Percentiles rank a stretch among this genome's conserved stretches.
These are phyloP conservation scores for Sporisorium graminicola DNA, from an alignment of 1,284 basidiomycete genomes.

Conservation along the genomic window DNA sequence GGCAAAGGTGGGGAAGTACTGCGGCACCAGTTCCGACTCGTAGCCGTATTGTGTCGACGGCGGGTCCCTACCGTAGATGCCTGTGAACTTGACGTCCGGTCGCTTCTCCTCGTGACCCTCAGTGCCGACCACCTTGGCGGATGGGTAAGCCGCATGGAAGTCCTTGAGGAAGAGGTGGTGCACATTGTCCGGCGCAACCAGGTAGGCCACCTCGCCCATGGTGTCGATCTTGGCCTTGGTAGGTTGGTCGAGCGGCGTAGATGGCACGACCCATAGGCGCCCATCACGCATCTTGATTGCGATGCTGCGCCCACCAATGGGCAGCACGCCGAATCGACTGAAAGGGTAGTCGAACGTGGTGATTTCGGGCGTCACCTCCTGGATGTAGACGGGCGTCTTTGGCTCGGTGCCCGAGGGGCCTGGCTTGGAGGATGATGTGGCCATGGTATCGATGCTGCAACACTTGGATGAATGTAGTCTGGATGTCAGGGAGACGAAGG, in stretches of 20 bases:
- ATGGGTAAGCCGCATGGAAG: slow-evolving; percentile 55
- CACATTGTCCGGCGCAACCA: slow-evolving; percentile 72
- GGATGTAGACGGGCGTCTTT: slow-evolving; percentile 47
- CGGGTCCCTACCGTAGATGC: slow-evolving; percentile 59
- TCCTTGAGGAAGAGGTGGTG: slow-evolving; percentile 72
- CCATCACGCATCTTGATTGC: slow-evolving; percentile 78
- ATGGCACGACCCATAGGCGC: slow-evolving; percentile 84
- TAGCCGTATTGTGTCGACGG: slow-evolving; percentile 50
- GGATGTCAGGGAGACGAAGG: neutral
- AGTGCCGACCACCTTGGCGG: slow-evolving; percentile 71
- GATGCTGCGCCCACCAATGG: slow-evolving; percentile 73
- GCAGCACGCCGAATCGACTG: slow-evolving; percentile 65
- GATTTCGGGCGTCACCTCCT: slow-evolving; percentile 50
- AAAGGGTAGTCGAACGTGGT: slow-evolving; percentile 69
- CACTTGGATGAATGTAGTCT: slow-evolving; percentile 12
- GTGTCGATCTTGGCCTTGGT: slow-evolving; percentile 80
- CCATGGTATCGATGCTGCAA: slow-evolving; percentile 38
- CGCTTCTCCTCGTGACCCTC: slow-evolving; percentile 70
- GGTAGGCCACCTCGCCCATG: slow-evolving; percentile 78
- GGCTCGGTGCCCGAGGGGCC: slow-evolving; percentile 27
- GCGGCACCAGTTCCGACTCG: slow-evolving; percentile 50
- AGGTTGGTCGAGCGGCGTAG: slow-evolving; percentile 78
- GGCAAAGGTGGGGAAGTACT: slow-evolving; percentile 82
- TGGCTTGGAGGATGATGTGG: slow-evolving; percentile 15
- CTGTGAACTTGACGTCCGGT: slow-evolving; percentile 71